Percentiles rank a stretch among this genome's conserved stretches.
Conservation (phyloP, 2,329 filamentous ascomycete genomes). For the Arthrobotrys iridis region DNA sequence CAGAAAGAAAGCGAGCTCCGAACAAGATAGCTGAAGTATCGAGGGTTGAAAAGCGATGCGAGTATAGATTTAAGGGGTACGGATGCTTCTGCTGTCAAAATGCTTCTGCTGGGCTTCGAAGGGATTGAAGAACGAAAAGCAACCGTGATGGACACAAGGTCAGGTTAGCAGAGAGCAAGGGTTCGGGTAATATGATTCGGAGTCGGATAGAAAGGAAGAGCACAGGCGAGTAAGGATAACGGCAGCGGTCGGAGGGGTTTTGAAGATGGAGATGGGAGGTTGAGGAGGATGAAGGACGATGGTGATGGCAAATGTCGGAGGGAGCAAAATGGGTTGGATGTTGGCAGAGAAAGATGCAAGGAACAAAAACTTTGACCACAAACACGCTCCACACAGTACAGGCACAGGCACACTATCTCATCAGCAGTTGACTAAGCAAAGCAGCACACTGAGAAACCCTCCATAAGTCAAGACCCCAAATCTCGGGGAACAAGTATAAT, state of each 20-base stretch:
- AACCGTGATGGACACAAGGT: not conserved
- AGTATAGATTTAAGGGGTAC: not conserved
- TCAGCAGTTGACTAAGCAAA: constrained; percentile 32
- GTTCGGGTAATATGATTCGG: not conserved
- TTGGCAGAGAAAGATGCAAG: constrained; percentile 49
- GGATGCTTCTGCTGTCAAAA: not conserved
- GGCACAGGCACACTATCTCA: not conserved
- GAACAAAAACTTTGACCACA: constrained; percentile 53
- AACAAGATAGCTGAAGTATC: constrained; percentile 9
- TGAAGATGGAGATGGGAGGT: not conserved
- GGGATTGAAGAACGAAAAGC: not conserved
- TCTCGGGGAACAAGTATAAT: not conserved
- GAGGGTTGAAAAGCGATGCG: not conserved
- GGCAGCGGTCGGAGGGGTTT: not conserved
- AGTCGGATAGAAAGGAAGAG: not conserved
- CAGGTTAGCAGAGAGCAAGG: not conserved
- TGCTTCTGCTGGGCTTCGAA: not conserved
- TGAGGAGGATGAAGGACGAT: not conserved
- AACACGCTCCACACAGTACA: constrained; percentile 34
- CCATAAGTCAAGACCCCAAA: no score
- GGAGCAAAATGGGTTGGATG: constrained; percentile 30
- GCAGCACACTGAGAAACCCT: no score
- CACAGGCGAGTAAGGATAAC: not conserved
- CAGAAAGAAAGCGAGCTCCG: not conserved
- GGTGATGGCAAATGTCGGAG: no score